A percentile compares a stretch with the other conserved stretches of the same genome.
Conservation (phyloP, 441 rosid genomes). For the Populus hybrid region DNA sequence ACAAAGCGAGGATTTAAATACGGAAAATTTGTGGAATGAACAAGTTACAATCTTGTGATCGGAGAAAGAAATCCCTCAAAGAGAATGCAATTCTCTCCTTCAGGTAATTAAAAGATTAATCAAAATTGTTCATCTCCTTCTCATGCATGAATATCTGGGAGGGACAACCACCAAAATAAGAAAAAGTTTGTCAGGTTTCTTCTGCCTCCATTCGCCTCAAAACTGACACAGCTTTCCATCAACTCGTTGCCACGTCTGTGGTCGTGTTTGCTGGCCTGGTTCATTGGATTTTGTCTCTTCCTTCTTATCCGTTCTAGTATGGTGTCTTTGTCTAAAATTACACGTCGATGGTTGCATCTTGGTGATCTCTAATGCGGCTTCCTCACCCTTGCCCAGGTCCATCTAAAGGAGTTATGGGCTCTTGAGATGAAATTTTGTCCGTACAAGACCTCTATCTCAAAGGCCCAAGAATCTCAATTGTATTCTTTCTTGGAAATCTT, state of each 20-base stretch:
- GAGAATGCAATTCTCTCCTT: constrained; percentile 81
- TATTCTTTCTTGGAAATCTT: too few species aligned
- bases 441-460: too few species aligned
- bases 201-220: constrained; percentile 20
- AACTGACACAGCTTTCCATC: not conserved
- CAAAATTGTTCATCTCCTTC: not conserved
- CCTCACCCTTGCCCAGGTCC: not conserved
- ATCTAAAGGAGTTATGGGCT: not conserved
- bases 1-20: constrained; percentile 27
- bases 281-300: not conserved
- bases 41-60: constrained; percentile 49
- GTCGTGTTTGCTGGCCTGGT: not conserved
- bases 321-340: not conserved
- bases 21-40: constrained; percentile 84
- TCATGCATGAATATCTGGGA: not conserved
- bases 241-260: not conserved
- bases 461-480: not conserved
- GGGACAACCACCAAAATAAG: not conserved
- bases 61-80: constrained; percentile 62
- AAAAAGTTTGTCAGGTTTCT: not conserved
- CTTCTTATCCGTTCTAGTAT: not conserved
- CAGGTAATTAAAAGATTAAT: constrained; percentile 39
- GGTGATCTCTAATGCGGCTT: not conserved
- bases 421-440: not conserved
- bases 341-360: not conserved